phyloP scores from a whole-genome alignment of 768 basidiomycete species.

The Hericium rajendrae region DNA sequence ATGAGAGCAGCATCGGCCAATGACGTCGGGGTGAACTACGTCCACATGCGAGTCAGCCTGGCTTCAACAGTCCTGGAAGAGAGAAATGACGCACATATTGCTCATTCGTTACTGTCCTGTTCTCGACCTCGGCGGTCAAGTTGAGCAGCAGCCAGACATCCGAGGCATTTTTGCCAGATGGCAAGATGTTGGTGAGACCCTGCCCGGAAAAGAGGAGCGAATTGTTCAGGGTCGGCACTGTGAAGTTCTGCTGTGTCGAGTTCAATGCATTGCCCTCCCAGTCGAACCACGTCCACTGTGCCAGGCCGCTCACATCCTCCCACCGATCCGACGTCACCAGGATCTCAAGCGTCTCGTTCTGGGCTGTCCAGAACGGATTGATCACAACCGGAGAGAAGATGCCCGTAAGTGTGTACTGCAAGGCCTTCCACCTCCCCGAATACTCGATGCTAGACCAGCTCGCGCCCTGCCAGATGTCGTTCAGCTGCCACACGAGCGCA shows the following conservation, averaged over 20 bases:
- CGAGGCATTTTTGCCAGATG: constrained; percentile 26
- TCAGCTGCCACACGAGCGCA: constrained; percentile 49
- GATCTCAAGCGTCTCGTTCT: constrained; percentile 34
- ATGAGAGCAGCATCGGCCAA: constrained; percentile 36
- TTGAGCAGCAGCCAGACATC: constrained; percentile 47
- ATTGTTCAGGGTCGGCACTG: constrained; percentile 41
- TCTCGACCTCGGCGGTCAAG: constrained; percentile 34
- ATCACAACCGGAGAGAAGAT: constrained; percentile 39
- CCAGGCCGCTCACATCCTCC: constrained; percentile 35
- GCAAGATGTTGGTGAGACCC: constrained; percentile 38
- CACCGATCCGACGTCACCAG: constrained; percentile 43
- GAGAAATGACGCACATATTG: constrained; percentile 33
- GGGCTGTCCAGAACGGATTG: constrained; percentile 24
- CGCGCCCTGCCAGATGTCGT: constrained; percentile 52
- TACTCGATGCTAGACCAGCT: constrained; percentile 49
- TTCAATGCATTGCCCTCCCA: constrained; percentile 36
- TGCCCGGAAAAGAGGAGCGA: constrained; percentile 30
- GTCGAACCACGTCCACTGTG: constrained; percentile 48
- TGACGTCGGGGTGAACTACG: constrained; percentile 41
- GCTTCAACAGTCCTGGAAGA: not conserved
- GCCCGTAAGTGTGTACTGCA: constrained; percentile 39
- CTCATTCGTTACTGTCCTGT: constrained; percentile 36
- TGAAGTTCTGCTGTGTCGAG: constrained; percentile 29
- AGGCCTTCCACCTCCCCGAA: constrained; percentile 50
- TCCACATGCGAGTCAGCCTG: constrained; percentile 1